Evolutionary conservation across 208 protist genomes (phyloP).

Genomic region (Vickermania spadyakhi): DNA sequence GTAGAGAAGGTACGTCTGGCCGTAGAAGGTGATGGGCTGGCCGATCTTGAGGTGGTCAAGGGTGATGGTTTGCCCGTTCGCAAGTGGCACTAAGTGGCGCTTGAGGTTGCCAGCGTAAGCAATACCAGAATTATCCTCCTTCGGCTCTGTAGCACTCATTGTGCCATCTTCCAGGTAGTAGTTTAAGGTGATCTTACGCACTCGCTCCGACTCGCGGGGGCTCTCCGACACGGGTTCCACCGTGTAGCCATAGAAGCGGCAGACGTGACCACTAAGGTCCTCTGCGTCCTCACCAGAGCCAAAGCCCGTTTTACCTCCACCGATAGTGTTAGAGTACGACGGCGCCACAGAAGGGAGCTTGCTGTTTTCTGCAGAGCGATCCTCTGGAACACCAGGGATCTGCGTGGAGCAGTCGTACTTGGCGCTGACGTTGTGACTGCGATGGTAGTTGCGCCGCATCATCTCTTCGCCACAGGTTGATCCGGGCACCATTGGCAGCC

Average conservation of each 20-base stretch:
- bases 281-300: conserved; percentile 2
- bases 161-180: conserved; percentile 96
- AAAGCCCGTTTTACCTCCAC: conserved; percentile 1
- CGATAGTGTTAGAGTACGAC: conserved; percentile 9
- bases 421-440: conserved; percentile 46
- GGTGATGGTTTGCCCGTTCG: conserved; percentile 65
- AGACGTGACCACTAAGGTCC: conserved; percentile 60
- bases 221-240: conserved; percentile 93
- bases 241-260: conserved; percentile 95
- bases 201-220: conserved; percentile 78
- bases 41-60: conserved; percentile 85
- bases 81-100: conserved; percentile 82
- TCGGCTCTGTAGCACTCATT: conserved; percentile 92
- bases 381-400: conserved; percentile 44
- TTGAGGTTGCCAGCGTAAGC: conserved; percentile 89
- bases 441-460: conserved; percentile 85
- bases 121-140: conserved; percentile 93
- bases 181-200: conserved; percentile 86
- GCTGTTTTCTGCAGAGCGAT: conserved; percentile 24
- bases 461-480: conserved; percentile 84
- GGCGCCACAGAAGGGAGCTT: conserved; percentile 16
- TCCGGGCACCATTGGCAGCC: conserved; percentile 86
- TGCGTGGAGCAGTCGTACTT: conserved; percentile 32
- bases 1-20: conserved; percentile 88
- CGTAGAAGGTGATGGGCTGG: conserved; percentile 88